These are phyloP conservation scores for Rhizophagus clarus DNA, from an alignment of 192 early-diverging fungal species.

Conservation along the genomic window DNA sequence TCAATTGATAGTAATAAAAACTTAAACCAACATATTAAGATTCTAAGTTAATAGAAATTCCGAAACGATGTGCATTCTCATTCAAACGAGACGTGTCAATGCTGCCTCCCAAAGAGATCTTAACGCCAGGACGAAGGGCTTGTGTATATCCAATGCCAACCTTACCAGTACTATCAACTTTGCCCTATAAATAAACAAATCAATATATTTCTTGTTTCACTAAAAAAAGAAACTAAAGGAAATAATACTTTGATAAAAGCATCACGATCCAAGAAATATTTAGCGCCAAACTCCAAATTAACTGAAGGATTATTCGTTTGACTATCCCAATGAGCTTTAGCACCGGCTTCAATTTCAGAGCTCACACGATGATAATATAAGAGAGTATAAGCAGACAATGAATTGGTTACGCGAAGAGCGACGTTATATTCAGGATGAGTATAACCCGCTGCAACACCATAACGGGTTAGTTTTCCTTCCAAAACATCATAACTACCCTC, in stretches of 20 bases:
- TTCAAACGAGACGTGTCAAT: constrained; percentile 93
- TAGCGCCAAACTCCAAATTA: constrained; percentile 91
- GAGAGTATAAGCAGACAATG: constrained; percentile 84
- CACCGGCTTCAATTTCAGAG: constrained; percentile 91
- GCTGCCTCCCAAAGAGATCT: constrained; percentile 87
- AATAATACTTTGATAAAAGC: constrained; percentile 75
- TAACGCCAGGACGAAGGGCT: constrained; percentile 89
- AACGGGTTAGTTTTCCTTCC: constrained; percentile 83
- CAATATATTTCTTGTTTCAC: background rate
- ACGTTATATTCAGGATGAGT: constrained; percentile 85
- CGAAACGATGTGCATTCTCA: constrained; percentile 96
- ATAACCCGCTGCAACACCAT: constrained; percentile 88
- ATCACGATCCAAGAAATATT: constrained; percentile 86
- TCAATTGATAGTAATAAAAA: background rate
- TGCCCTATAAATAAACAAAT: constrained; percentile 48
- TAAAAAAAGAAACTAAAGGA: background rate
- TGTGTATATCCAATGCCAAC: constrained; percentile 96
- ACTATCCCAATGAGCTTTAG: constrained; percentile 89
- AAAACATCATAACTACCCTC: constrained; percentile 93
- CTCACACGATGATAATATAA: constrained; percentile 98
- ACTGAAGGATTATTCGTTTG: constrained; percentile 67
- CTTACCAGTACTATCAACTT: constrained; percentile 80
- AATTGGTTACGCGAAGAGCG: constrained; percentile 89
- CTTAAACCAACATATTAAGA: constrained; percentile 58
- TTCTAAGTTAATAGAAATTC: constrained; percentile 87